Evolutionary conservation across 2,329 filamentous ascomycete genomes (phyloP).

Genomic region (Macroventuria anomochaeta): DNA sequence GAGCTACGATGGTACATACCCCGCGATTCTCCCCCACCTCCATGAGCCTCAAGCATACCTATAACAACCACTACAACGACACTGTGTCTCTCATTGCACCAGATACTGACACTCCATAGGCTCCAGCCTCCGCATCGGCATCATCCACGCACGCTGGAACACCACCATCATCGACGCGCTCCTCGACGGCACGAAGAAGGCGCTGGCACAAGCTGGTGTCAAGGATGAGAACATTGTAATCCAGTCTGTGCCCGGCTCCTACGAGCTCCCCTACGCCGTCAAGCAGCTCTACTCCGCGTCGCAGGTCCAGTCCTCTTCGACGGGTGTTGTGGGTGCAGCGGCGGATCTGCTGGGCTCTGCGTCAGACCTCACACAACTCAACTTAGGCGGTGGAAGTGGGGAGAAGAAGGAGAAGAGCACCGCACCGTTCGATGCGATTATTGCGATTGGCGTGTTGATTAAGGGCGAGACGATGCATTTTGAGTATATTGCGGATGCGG

Average conservation of each 20-base stretch:
- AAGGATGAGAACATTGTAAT: constrained; percentile 85
- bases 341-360: constrained; percentile 78
- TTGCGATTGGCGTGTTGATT: constrained; percentile 94
- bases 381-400: constrained; percentile 30
- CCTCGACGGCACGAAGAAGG: constrained; percentile 78
- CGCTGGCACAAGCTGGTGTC: constrained; percentile 79
- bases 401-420: constrained; percentile 2
- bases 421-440: constrained; percentile 84
- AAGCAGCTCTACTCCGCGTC: constrained; percentile 88
- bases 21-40: constrained; percentile 10
- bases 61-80: too few relatives aligned
- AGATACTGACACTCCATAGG: constrained; percentile 42
- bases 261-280: constrained; percentile 90
- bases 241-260: constrained; percentile 90
- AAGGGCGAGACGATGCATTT: constrained; percentile 99
- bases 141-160: constrained; percentile 98
- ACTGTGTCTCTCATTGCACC: too few relatives aligned
- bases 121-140: constrained; percentile 80
- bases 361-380: constrained; percentile 60
- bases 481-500: constrained; percentile 94
- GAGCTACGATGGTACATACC: constrained; percentile 61
- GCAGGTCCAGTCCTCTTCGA: constrained; percentile 74
- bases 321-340: constrained; percentile 67
- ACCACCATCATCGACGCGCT: constrained; percentile 83
- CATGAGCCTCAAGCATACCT: too few relatives aligned